Conservation (phyloP, 805 yeast genomes). For the Pichia nakasei region DNA sequence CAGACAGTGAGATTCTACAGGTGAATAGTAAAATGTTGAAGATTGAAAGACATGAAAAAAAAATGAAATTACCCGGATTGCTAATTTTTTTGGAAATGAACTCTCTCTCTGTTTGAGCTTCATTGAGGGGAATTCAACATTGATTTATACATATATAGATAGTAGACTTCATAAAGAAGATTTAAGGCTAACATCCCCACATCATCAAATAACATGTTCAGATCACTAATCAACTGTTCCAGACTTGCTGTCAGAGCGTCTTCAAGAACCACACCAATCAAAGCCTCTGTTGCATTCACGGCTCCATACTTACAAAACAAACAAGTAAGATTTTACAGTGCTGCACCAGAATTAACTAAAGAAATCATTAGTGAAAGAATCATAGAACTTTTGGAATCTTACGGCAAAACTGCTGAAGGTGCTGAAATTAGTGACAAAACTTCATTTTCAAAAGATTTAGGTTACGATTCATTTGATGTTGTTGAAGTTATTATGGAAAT, state of each 20-base stretch:
- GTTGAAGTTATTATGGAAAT: conserved; percentile 68
- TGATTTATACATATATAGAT: too few relatives aligned
- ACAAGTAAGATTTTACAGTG: conserved; percentile 37
- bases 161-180: too few relatives aligned
- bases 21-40: too few relatives aligned
- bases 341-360: conserved; percentile 51
- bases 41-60: too few relatives aligned
- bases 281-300: background rate
- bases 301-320: background rate
- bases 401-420: conserved; percentile 42
- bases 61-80: too few relatives aligned
- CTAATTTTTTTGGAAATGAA: too few relatives aligned
- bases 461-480: conserved; percentile 62
- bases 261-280: conserved; percentile 1
- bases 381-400: conserved; percentile 55
- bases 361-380: conserved; percentile 57
- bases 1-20: too few relatives aligned
- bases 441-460: conserved; percentile 55
- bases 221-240: background rate
- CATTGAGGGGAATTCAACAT: too few relatives aligned
- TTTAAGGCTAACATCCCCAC: too few relatives aligned
- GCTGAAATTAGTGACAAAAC: conserved; percentile 31
- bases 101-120: too few relatives aligned
- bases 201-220: background rate
- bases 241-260: conserved; percentile 1